Evolutionary conservation across 2,329 filamentous ascomycete species (phyloP), one percentile per base, ranked within the genome.

Genomic region (Aspergillus caelatus): DNA sequence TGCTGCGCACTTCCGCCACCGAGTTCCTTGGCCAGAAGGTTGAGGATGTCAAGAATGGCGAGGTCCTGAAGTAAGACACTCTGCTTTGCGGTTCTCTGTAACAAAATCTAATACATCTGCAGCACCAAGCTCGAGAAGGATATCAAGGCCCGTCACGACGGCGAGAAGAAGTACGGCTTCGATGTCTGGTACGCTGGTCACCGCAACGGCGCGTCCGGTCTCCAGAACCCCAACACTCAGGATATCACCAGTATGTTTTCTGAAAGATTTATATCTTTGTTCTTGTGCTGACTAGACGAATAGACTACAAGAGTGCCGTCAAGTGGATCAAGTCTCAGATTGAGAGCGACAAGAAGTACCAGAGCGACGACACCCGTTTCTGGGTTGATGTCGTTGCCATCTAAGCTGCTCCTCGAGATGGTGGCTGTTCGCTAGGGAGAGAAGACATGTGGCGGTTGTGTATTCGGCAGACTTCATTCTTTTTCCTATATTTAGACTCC

Each of bases 311-410:
- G 58, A 60, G 55, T 19, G 72, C 68, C 3, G 64, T 73, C 23
- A 50, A 62, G 21, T 75, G 72, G 72, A 75, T 74, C 50, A 66
- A 75, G 57, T 32, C 63, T 26, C 71, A 74, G 66, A 65, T 74
- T 41, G 67, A 69, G 32, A 68, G 66, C 32, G 58, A 67, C 34
- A 19, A 58, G 2, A 64, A 59, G 45, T 72, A 72, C 52, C 55
- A 64, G 56, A 66, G 53, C 45, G 73, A 75, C 48, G 70, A 74
- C 65, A 73, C 71, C 43, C 67, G 73, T 21, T 74, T 74, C 64
- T 74, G 67, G 67, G 71, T 72, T 34, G 41, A 72, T 45, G 67
- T 73, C 30, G 34, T 58, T 11, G 55, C 70, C 3, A 73, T 72
- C 56, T 72, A 71, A 56, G 32, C n/a, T 9, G 52, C 1, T 30